Conservation (phyloP, 495 filamentous ascomycete genomes). For the Penicillium coffeae region DNA sequence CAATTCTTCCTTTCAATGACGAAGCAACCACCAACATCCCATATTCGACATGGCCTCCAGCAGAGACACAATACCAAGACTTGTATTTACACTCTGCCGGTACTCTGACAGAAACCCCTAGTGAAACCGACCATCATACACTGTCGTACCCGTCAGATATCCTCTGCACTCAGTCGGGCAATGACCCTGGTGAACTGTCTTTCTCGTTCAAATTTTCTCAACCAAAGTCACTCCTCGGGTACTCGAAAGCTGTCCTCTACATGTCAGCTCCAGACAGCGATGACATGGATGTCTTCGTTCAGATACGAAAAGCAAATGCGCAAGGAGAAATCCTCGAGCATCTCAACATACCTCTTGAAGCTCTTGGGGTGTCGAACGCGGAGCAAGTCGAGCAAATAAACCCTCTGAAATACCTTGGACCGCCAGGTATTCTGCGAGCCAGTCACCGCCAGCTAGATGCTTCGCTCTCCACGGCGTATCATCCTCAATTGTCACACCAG, state of each 20-base stretch:
- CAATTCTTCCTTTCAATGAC: background rate
- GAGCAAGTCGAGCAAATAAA: constrained; percentile 1
- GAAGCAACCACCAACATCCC: background rate
- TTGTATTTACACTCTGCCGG: background rate
- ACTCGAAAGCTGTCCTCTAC: background rate
- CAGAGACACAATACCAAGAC: background rate
- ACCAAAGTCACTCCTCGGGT: background rate
- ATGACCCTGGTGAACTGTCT: constrained; percentile 1
- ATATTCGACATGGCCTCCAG: background rate
- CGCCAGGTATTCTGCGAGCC: constrained; percentile 7
- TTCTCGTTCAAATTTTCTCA: background rate
- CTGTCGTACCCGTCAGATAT: background rate
- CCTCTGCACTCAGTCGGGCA: background rate
- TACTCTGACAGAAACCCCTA: background rate
- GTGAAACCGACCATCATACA: too few relatives aligned
- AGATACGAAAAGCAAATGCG: background rate
- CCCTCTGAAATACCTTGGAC: constrained; percentile 3
- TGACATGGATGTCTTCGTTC: constrained; percentile 13
- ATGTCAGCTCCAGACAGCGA: background rate
- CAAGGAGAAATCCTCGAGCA: too few relatives aligned
- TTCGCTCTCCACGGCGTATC: background rate
- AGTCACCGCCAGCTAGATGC: background rate
- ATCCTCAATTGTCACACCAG: background rate
- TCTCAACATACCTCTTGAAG: too few relatives aligned
- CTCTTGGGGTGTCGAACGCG: background rate